Percentiles rank a stretch among this genome's conserved stretches.
phyloP scores from a whole-genome alignment of 352 stramenopile genomes.

The Phytophthora pinifolia region DNA sequence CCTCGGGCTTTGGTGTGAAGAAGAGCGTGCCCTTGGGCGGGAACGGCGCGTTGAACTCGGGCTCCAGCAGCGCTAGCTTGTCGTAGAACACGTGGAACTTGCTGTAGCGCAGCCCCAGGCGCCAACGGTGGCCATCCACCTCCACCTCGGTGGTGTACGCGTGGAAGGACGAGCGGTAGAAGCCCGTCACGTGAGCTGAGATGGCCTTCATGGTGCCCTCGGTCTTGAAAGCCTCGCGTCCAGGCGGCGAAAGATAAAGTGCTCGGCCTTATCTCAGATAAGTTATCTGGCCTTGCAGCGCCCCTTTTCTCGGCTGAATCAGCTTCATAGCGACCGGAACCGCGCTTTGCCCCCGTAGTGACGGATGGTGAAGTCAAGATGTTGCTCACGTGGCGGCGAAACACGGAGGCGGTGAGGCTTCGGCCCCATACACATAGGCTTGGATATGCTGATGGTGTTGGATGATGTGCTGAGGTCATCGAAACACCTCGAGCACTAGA shows the following conservation, averaged over 20 bases:
- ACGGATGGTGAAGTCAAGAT: no score
- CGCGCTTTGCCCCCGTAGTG: no score
- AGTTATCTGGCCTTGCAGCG: no score
- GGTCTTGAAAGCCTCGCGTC: not conserved
- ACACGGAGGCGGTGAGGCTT: no score
- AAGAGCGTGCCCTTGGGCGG: slow-evolving; percentile 68
- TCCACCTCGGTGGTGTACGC: slow-evolving; percentile 63
- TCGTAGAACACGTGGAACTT: slow-evolving; percentile 62
- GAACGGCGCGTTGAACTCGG: slow-evolving; percentile 55
- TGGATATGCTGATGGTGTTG: no score
- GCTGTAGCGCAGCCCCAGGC: slow-evolving; percentile 66
- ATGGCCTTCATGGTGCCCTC: slow-evolving; percentile 29
- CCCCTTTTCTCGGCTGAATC: no score
- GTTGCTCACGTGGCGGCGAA: no score
- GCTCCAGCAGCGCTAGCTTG: slow-evolving; percentile 41
- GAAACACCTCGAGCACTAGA: no score
- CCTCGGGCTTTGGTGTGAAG: slow-evolving; percentile 55
- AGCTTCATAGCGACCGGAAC: no score
- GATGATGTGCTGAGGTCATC: no score
- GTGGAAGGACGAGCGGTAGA: slow-evolving; percentile 43
- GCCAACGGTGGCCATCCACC: slow-evolving; percentile 40
- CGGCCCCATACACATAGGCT: no score
- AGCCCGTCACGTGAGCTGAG: slow-evolving; percentile 50
- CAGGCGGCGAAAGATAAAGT: slow-evolving; percentile 21
- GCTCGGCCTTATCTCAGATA: no score